A percentile compares a stretch with the other conserved stretches of the same genome.
Conservation (phyloP, 1,139 yeast species). For the Pichia sp. region DNA sequence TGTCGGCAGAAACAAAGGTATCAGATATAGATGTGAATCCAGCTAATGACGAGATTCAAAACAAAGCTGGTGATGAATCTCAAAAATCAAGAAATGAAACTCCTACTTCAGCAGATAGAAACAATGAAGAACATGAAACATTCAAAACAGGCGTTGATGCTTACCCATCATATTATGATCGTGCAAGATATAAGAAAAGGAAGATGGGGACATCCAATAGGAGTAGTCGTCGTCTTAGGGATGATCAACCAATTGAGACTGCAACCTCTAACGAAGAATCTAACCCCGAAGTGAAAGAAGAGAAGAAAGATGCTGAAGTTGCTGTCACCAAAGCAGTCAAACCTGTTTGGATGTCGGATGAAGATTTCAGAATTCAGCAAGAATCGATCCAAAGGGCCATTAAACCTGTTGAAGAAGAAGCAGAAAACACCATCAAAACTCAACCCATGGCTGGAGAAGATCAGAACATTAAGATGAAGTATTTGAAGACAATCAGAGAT, state of each 20-base stretch:
- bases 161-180: conserved; percentile 7
- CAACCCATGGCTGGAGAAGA: conserved; percentile 13
- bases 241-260: neutral
- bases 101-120: no score
- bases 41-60: no score
- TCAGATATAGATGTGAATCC: no score
- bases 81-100: no score
- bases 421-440: neutral
- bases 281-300: neutral
- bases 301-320: neutral
- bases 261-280: neutral
- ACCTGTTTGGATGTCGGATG: conserved; percentile 11
- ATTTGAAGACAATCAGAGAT: conserved; percentile 17
- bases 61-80: no score
- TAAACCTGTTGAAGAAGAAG: neutral
- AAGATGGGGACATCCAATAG: conserved; percentile 14
- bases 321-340: neutral
- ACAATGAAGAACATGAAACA: no score
- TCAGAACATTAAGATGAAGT: conserved; percentile 12
- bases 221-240: conserved; percentile 8
- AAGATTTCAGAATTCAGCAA: conserved; percentile 6
- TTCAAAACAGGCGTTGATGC: neutral
- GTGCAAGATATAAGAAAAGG: conserved; percentile 13
- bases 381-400: conserved; percentile 4
- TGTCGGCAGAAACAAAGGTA: no score